Evolutionary conservation across 768 basidiomycete species (phyloP), one percentile per base, ranked within the genome.

Genomic region (Melanogaster broomeanus): DNA sequence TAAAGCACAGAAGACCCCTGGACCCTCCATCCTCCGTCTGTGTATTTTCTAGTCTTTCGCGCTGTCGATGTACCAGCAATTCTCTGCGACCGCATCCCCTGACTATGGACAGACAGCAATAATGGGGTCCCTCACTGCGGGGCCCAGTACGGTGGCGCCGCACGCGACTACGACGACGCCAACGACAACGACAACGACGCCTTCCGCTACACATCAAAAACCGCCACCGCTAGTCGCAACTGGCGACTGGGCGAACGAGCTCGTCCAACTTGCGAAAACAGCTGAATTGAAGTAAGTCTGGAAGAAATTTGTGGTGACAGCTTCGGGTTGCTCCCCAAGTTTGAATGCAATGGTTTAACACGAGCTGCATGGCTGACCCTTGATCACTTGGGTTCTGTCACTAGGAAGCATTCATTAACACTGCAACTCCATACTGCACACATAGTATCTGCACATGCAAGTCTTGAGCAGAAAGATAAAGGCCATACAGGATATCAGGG

Each of bases 381-480:
- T 18, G n/a, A 49, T 47, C 40, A 35, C 41, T 30, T 40, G 41
- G 9, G 24, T 18, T 15, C 25, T 13, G 18, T 33, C 30, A 34
- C 11, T 52, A 91, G 89, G 72, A 91, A 91, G 71, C 90, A 92
- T 64, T 89, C 89, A 4, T 65, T 93, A 55, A 88, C 88, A 9
- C 72, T 93, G 38, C 90, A 93, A 67, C 72, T 93, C 31, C 91
- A 93, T 58, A 93, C 91, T 10, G 90, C 91, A 10, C 89, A 93
- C 64, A 90, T 93, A 38, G 74, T 93, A 3, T 90, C 90, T 8
- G 89, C 89, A 6, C 90, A 93, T 64, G 83, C 88, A 2, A 79
- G 84, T 27, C 73, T 93, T 5, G 88, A 91, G 53, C 82, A 87
- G 65, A 91, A 90, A 65, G 79, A 79, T 55, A 88, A 83, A 57